Evolutionary conservation across 2,329 filamentous ascomycete species (phyloP).

Genomic region (Shiraia sp.): DNA sequence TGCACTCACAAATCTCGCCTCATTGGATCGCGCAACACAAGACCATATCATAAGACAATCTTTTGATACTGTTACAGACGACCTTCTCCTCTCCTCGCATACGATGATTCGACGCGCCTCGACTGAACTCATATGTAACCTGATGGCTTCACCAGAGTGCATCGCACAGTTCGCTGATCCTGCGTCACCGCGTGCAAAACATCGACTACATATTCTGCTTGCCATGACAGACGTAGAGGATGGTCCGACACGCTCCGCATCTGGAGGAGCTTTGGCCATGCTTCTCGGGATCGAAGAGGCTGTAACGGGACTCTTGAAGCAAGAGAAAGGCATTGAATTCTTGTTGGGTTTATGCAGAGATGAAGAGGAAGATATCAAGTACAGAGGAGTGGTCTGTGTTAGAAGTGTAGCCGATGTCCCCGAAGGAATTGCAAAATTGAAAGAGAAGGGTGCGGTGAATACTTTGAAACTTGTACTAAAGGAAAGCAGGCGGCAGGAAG

Average conservation of each 20-base stretch:
- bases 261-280: constrained; percentile 85
- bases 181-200: constrained; percentile 64
- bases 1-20: constrained; percentile 91
- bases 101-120: constrained; percentile 77
- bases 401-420: constrained; percentile 71
- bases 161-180: constrained; percentile 71
- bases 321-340: constrained; percentile 71
- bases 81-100: constrained; percentile 78
- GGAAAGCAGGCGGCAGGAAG: constrained; percentile 68
- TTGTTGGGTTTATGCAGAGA: constrained; percentile 81
- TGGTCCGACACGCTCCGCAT: constrained; percentile 74
- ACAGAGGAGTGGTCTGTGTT: constrained; percentile 75
- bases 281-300: constrained; percentile 78
- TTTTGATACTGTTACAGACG: constrained; percentile 74
- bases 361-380: constrained; percentile 65
- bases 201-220: constrained; percentile 79
- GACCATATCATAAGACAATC: constrained; percentile 72
- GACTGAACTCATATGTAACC: constrained; percentile 88
- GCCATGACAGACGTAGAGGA: constrained; percentile 89
- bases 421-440: constrained; percentile 40
- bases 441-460: constrained; percentile 66
- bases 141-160: constrained; percentile 71
- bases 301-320: constrained; percentile 69
- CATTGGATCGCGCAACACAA: constrained; percentile 65
- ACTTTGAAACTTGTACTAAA: constrained; percentile 71